Conservation (phyloP, 1,284 basidiomycete genomes). For the Sphagnurus paluster region DNA sequence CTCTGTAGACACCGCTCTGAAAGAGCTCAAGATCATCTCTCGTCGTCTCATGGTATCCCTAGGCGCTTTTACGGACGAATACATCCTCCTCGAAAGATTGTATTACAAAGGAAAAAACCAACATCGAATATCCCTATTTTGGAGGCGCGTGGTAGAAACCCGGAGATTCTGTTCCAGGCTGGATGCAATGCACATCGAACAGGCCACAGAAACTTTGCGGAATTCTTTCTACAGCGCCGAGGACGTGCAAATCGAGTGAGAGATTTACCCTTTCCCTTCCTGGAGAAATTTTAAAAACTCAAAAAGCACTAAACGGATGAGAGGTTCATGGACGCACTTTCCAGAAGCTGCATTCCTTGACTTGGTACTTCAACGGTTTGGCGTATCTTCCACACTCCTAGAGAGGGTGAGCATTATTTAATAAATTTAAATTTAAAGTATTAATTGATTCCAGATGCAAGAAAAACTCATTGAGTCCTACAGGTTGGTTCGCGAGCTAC, state of each 20-base stretch:
- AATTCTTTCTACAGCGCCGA: constrained; percentile 55
- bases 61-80: constrained; percentile 50
- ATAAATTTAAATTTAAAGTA: neutral
- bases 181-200: constrained; percentile 40
- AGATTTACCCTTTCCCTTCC: constrained; percentile 9
- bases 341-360: constrained; percentile 40
- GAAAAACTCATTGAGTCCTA: constrained; percentile 48
- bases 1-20: constrained; percentile 55
- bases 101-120: constrained; percentile 83
- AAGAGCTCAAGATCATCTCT: constrained; percentile 54
- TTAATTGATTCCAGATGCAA: constrained; percentile 44
- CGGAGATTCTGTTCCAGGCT: constrained; percentile 56
- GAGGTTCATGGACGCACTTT: constrained; percentile 60
- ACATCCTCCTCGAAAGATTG: constrained; percentile 61
- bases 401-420: constrained; percentile 7
- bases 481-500: constrained; percentile 38
- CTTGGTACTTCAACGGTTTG: constrained; percentile 32
- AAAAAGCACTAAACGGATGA: constrained; percentile 47
- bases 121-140: constrained; percentile 70
- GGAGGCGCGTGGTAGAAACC: constrained; percentile 63
- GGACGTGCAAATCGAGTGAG: constrained; percentile 43
- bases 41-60: constrained; percentile 51
- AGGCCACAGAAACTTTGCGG: constrained; percentile 48
- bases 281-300: constrained; percentile 5
- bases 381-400: constrained; percentile 10